Evolutionary conservation across 176 grass and related monocot genomes (phyloP).

Genomic region (Ampelocalamus luodianensis): DNA sequence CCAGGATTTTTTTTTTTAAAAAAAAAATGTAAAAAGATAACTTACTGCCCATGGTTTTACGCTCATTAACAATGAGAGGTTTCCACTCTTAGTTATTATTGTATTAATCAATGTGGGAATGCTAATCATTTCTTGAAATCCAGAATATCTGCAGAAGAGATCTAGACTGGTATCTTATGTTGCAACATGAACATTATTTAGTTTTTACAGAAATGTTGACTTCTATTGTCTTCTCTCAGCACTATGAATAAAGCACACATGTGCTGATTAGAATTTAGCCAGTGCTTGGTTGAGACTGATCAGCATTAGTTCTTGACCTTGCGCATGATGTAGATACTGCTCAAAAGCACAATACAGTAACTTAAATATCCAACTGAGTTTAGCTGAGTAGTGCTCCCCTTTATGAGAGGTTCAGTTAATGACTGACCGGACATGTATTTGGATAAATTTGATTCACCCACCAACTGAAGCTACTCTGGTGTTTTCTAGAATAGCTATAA

Average conservation of each 20-base stretch:
- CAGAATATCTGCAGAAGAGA: background rate
- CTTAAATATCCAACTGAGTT: background rate
- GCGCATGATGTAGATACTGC: background rate
- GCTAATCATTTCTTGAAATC: background rate
- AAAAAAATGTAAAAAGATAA: slow-evolving; percentile 17
- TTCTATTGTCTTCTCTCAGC: background rate
- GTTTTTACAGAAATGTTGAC: slow-evolving; percentile 11
- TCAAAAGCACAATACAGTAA: background rate
- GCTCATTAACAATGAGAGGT: slow-evolving; percentile 32
- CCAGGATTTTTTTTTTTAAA: background rate
- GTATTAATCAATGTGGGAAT: slow-evolving; percentile 20
- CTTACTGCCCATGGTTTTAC: background rate
- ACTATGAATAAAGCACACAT: background rate
- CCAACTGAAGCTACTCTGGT: background rate
- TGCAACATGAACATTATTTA: background rate
- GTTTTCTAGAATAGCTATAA: slow-evolving; percentile 7
- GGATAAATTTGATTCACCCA: slow-evolving; percentile 8
- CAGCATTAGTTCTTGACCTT: background rate
- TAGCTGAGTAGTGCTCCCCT: background rate
- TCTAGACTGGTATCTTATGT: background rate
- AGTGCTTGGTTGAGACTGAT: background rate
- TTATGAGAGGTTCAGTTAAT: background rate
- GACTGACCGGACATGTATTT: background rate
- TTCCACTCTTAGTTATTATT: slow-evolving; percentile 20
- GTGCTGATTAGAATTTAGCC: background rate